Conservation (phyloP, 1,284 basidiomycete species). For the Cutaneotrichosporon cutaneum region DNA sequence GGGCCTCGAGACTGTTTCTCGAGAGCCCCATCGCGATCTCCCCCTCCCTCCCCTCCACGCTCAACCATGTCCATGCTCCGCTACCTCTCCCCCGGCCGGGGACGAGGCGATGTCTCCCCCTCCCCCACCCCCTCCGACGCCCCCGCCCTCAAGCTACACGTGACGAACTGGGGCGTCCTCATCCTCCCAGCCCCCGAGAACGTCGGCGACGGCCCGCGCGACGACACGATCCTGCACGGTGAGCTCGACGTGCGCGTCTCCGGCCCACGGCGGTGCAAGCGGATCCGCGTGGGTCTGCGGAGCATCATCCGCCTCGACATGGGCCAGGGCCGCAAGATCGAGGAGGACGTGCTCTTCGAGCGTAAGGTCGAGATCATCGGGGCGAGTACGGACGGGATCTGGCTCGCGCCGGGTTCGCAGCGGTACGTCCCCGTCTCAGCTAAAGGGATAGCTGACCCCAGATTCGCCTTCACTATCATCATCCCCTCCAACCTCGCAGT, state of each 20-base stretch:
- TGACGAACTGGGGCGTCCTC: slow-evolving; percentile 20
- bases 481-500: slow-evolving; percentile 32
- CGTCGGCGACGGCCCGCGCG: slow-evolving; percentile 10
- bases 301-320: slow-evolving; percentile 22
- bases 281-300: slow-evolving; percentile 23
- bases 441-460: neutral
- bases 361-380: slow-evolving; percentile 27
- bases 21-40: too few relatives aligned
- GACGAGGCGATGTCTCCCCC: neutral
- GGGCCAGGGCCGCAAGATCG: slow-evolving; percentile 14
- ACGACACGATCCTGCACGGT: slow-evolving; percentile 21
- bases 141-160: slow-evolving; percentile 7
- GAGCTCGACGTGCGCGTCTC: slow-evolving; percentile 20
- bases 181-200: slow-evolving; percentile 10
- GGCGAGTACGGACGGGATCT: slow-evolving; percentile 28
- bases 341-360: slow-evolving; percentile 26
- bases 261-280: slow-evolving; percentile 9
- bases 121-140: neutral
- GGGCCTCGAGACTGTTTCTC: too few relatives aligned
- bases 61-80: slow-evolving; percentile 21
- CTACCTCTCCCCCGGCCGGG: slow-evolving; percentile 15
- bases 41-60: too few relatives aligned
- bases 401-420: slow-evolving; percentile 28
- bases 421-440: slow-evolving; percentile 17
- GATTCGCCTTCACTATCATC: slow-evolving; percentile 27